Conservation (phyloP, 352 stramenopile genomes). For the Phytophthora tubulina region DNA sequence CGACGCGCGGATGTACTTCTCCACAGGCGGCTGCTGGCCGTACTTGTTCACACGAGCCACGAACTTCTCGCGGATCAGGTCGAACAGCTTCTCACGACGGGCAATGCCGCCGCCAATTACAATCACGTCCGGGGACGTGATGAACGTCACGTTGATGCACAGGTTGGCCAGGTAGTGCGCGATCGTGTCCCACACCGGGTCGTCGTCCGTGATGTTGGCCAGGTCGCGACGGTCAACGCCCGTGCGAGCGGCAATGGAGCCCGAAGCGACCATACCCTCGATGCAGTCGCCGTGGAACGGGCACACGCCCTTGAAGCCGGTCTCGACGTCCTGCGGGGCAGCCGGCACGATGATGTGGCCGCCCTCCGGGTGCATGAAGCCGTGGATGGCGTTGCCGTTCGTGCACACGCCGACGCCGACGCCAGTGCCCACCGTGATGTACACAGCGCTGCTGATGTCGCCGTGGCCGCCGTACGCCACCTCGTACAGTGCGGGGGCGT, state of each 20-base stretch:
- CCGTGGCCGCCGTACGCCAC: slow-evolving; percentile 86
- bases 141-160: slow-evolving; percentile 94
- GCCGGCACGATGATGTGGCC: slow-evolving; percentile 83
- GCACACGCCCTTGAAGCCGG: slow-evolving; percentile 81
- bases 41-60: slow-evolving; percentile 82
- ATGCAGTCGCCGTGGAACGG: slow-evolving; percentile 94
- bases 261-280: slow-evolving; percentile 92
- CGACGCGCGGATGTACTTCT: slow-evolving; percentile 84
- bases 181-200: slow-evolving; percentile 94
- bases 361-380: slow-evolving; percentile 96
- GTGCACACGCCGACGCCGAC: slow-evolving; percentile 96
- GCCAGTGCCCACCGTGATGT: slow-evolving; percentile 97
- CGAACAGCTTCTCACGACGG: slow-evolving; percentile 90
- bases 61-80: slow-evolving; percentile 86
- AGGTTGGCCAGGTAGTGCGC: slow-evolving; percentile 96
- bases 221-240: slow-evolving; percentile 77
- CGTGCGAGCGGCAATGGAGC: slow-evolving; percentile 91
- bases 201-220: slow-evolving; percentile 83
- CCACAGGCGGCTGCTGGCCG: slow-evolving; percentile 73
- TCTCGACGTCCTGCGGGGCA: slow-evolving; percentile 79
- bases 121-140: slow-evolving; percentile 95
- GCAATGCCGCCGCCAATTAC: slow-evolving; percentile 96
- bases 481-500: slow-evolving; percentile 96
- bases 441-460: slow-evolving; percentile 85
- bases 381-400: slow-evolving; percentile 92